Base-by-base conservation (phyloP, 2,329 filamentous ascomycete species). In the Colletotrichum cuscutae region DNA sequence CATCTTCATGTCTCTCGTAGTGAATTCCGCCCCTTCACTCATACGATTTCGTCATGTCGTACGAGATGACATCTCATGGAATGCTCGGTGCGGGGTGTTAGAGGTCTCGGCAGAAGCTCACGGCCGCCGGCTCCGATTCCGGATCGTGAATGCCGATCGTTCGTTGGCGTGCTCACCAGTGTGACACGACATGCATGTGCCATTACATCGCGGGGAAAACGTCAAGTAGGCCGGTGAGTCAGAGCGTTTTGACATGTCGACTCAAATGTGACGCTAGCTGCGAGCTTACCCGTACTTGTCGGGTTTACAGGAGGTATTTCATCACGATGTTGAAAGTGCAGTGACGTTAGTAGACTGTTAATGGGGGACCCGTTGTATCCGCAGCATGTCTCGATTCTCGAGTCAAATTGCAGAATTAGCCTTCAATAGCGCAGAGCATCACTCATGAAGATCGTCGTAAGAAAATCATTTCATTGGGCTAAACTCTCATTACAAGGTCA, bases 161-260 rank as follows among this genome's bases (percentile, higher is more conserved):
- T 9, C 7, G 42, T 22, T 65, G 62, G 49, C n/a, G 52, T 65
- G 62, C 62, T 57, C 35, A 35, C 24, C 24, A 57, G 15, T 35
- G 62, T 56, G 53, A 42, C 62, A 30, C 62, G 30, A 57, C 62
- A 19, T 65, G 62, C 52, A 65, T 57, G 35, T 65, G 62, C 52
- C 52, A 46, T 57, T 15, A 15, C 52, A 24, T 57, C 19, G 53
- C 32, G 52, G 52, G 52, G 52, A 56, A 52, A 32, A 19, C 22
- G 30, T 5, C 49, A 30, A 9, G 5, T 9, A 24, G 1, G 32
- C 62, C 62, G 32, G 52, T 54, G 62, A 65, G 46, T 63, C 46
- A 63, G 61, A 35, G 11, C 7, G 22, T 26, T 64, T 32, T 53
- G 30, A 53, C 42, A 37, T 26, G 49, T 26, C n/a, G 46, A 53